These are phyloP conservation scores for Talaromyces liani DNA, from an alignment of 495 filamentous ascomycete species.

Conservation along the genomic window DNA sequence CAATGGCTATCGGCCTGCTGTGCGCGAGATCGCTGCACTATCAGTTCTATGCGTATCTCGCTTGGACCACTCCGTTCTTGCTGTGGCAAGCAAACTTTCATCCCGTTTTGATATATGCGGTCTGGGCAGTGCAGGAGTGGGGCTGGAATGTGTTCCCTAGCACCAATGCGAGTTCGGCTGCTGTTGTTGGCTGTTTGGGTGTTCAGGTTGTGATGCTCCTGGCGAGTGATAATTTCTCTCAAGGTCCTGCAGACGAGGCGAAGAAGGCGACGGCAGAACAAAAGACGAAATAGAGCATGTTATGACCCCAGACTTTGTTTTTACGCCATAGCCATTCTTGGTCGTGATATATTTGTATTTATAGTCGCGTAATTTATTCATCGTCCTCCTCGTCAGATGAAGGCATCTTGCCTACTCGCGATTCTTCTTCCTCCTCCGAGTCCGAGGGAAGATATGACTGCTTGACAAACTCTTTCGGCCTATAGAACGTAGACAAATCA, in stretches of 20 bases:
- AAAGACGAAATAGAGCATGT: neutral
- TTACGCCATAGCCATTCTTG: no score
- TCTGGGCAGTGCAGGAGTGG: conserved; percentile 89
- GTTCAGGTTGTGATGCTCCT: conserved; percentile 48
- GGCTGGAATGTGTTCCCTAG: conserved; percentile 97
- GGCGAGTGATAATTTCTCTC: conserved; percentile 13
- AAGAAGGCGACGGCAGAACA: neutral
- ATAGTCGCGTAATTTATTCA: conserved; percentile 10
- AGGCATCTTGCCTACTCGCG: conserved; percentile 74
- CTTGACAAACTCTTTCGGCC: conserved; percentile 76
- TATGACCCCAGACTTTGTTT: no score
- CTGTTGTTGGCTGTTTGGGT: conserved; percentile 66
- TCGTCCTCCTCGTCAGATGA: conserved; percentile 55
- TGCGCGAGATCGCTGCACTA: conserved; percentile 92
- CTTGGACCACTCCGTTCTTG: conserved; percentile 86
- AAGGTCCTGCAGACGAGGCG: conserved; percentile 12
- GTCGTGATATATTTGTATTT: neutral
- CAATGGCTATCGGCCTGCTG: conserved; percentile 77
- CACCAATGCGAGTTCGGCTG: conserved; percentile 66
- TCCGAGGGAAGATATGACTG: conserved; percentile 32
- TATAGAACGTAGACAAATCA: conserved; percentile 20
- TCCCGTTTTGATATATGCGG: conserved; percentile 57
- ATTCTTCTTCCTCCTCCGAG: conserved; percentile 69
- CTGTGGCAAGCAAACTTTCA: conserved; percentile 76
- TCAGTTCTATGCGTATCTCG: conserved; percentile 92